Evolutionary conservation across 2,329 filamentous ascomycete genomes (phyloP), one percentile per base, ranked within the genome.

Genomic region (Pseudopyricularia javanii): DNA sequence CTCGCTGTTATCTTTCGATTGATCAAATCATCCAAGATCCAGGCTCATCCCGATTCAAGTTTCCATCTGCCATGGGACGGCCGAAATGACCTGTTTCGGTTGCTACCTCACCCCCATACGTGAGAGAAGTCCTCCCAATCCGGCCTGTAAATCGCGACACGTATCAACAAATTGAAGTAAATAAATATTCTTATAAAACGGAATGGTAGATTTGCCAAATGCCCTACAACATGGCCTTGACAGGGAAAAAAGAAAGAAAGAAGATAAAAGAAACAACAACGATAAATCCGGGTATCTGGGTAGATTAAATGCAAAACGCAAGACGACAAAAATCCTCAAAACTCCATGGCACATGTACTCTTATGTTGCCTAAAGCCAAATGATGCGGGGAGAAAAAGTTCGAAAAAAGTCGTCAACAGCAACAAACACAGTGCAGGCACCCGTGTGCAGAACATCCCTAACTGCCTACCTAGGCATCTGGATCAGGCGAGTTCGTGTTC

Each of bases 1-100:
- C 48, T 49, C 20, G n/a, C 20, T 9, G 15, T 49, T 49, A 49
- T 49, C 48, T 49, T 49, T 49, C 37, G 37, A 43, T 49, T 34
- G 17, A 49, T 49, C 48, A 33, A 26, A 49, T 32, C 48, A 8
- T 32, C 32, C 26, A 20, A 43, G 20, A 15, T 20, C 24, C 17
- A 20, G 17, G 37, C 37, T 11, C 37, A 43, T 43, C 37, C n/a
- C n/a, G n/a, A n/a, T n/a, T n/a, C n/a, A n/a, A n/a, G n/a, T n/a
- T n/a, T n/a, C n/a, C n/a, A n/a, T n/a, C n/a, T n/a, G n/a, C n/a
- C n/a, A n/a, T n/a, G n/a, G n/a, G n/a, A n/a, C n/a, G n/a, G n/a
- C n/a, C n/a, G n/a, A n/a, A n/a, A n/a, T n/a, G n/a, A n/a, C n/a
- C n/a, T n/a, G n/a, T n/a, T n/a, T n/a, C n/a, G n/a, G n/a, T n/a